Evolutionary conservation across 2,329 filamentous ascomycete species (phyloP).

Genomic region (Sporothrix inflata): DNA sequence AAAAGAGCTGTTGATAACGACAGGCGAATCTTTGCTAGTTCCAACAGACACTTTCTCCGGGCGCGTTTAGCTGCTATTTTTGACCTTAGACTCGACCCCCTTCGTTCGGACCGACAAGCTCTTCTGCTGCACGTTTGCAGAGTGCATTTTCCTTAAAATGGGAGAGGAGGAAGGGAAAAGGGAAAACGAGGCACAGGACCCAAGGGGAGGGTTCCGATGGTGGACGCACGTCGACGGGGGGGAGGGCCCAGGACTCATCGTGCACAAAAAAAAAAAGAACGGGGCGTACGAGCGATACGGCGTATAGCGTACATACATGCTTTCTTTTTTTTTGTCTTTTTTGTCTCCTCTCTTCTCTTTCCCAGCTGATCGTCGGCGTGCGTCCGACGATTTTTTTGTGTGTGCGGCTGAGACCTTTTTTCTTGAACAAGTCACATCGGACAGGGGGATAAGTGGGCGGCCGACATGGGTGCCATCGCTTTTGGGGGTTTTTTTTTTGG

Average conservation of each 20-base stretch:
- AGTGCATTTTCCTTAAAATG: neutral
- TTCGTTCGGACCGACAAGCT: conserved; percentile 4
- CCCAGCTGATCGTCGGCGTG: neutral
- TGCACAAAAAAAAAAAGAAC: neutral
- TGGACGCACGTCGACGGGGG: neutral
- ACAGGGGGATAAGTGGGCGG: neutral
- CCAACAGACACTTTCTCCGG: conserved; percentile 6
- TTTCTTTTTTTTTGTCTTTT: neutral
- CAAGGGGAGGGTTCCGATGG: neutral
- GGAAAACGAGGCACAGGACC: conserved; percentile 4
- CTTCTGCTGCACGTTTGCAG: neutral
- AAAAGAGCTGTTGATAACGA: neutral
- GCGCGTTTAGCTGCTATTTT: neutral
- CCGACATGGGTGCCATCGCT: neutral
- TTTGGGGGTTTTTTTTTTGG: neutral
- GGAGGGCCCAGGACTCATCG: neutral
- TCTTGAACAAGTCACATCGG: neutral
- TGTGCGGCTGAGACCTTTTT: neutral
- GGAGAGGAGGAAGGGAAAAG: neutral
- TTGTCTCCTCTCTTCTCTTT: neutral
- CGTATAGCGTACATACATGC: neutral
- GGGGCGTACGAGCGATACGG: neutral
- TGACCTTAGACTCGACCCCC: neutral
- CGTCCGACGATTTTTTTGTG: neutral
- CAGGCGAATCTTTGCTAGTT: neutral